Evolutionary conservation across 2,329 filamentous ascomycete genomes (phyloP).

Genomic region (Bisporella sp.): DNA sequence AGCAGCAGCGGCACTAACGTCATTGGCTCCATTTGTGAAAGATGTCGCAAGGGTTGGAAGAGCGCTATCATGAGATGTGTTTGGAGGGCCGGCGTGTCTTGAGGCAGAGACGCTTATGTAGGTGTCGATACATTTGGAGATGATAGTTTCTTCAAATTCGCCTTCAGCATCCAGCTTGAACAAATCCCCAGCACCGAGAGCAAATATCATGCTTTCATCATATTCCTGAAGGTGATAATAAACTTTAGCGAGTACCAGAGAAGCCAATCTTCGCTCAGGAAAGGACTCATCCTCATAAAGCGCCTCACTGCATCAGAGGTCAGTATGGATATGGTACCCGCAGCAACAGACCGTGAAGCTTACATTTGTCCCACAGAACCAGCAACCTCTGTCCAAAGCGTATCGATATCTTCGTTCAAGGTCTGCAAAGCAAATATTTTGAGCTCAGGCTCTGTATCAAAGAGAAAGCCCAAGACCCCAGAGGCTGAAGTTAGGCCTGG

Average conservation of each 20-base stretch:
- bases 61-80: slow-evolving; percentile 41
- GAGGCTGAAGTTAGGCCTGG: slow-evolving; percentile 90
- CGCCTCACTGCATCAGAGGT: slow-evolving; percentile 61
- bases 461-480: slow-evolving; percentile 89
- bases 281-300: slow-evolving; percentile 96
- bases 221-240: slow-evolving; percentile 99
- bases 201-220: slow-evolving; percentile 98
- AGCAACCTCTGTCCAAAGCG: slow-evolving; percentile 96
- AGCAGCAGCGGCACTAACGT: slow-evolving; percentile 51
- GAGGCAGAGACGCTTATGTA: slow-evolving; percentile 75
- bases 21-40: slow-evolving; percentile 62
- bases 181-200: slow-evolving; percentile 85
- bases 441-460: slow-evolving; percentile 89
- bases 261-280: slow-evolving; percentile 87
- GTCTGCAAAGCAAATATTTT: slow-evolving; percentile 92
- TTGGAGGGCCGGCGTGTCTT: slow-evolving; percentile 46
- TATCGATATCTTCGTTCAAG: slow-evolving; percentile 92
- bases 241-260: slow-evolving; percentile 91
- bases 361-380: slow-evolving; percentile 91
- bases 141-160: slow-evolving; percentile 98
- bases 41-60: slow-evolving; percentile 60
- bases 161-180: slow-evolving; percentile 87
- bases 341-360: slow-evolving; percentile 26
- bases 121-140: slow-evolving; percentile 96
- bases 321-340: slow-evolving; percentile 6